A percentile compares a stretch with the other conserved stretches of the same genome.
These are phyloP conservation scores for Zymoseptoria pseudotritici DNA, from an alignment of 2,329 filamentous ascomycete genomes.

Conservation along the genomic window DNA sequence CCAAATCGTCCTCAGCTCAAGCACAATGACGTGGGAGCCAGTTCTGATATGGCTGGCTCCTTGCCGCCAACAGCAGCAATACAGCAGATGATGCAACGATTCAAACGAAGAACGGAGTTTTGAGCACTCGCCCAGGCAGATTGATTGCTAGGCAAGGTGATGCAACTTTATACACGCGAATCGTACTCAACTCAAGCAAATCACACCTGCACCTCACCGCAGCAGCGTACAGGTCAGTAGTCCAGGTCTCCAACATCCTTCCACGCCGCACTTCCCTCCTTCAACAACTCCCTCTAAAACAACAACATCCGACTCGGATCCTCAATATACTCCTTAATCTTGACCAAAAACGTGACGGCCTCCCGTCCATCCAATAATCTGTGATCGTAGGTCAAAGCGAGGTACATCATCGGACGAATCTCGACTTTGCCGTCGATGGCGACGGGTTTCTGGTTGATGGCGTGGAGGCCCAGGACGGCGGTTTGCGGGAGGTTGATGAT, in stretches of 20 bases:
- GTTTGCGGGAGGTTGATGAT: slow-evolving; percentile 97
- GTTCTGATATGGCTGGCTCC: background rate
- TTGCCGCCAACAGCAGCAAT: background rate
- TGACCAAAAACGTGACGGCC: slow-evolving; percentile 91
- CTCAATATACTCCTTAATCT: slow-evolving; percentile 93
- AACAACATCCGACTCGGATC: slow-evolving; percentile 89
- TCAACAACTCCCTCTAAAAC: slow-evolving; percentile 3
- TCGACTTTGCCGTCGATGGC: slow-evolving; percentile 90
- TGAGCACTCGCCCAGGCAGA: background rate
- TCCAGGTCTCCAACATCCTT: background rate
- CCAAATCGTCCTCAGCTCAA: background rate
- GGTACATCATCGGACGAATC: slow-evolving; percentile 98
- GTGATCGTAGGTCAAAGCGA: slow-evolving; percentile 96
- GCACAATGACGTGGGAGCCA: background rate
- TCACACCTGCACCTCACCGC: background rate
- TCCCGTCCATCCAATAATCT: slow-evolving; percentile 90
- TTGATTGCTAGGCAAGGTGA: background rate
- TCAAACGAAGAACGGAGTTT: background rate
- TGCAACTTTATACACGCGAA: background rate
- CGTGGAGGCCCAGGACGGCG: slow-evolving; percentile 83
- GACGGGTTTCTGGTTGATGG: slow-evolving; percentile 90
- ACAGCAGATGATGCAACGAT: background rate
- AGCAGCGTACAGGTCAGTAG: background rate
- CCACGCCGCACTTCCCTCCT: background rate
- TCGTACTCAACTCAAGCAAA: background rate